These are phyloP conservation scores for Apiospora sp. DNA, from an alignment of 2,329 filamentous ascomycete species.

Conservation along the genomic window DNA sequence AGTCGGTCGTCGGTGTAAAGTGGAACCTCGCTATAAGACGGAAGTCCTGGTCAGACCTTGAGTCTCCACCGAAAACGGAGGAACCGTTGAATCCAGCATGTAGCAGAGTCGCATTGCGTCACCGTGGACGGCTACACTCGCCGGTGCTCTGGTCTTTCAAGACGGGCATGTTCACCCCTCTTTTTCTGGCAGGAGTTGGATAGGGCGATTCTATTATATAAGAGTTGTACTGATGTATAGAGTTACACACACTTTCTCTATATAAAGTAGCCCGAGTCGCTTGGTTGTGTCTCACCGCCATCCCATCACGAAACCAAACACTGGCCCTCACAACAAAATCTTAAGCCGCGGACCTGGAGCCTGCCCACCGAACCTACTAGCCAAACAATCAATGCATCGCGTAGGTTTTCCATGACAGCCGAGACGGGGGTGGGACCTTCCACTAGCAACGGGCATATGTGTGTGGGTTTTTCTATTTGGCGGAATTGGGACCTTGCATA, in stretches of 20 bases:
- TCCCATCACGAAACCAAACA: neutral
- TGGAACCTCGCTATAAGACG: constrained; percentile 16
- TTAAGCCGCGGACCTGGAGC: constrained; percentile 5
- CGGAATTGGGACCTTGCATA: constrained; percentile 28
- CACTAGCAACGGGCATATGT: neutral
- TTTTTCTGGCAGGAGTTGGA: neutral
- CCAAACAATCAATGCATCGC: neutral
- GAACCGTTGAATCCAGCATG: constrained; percentile 10
- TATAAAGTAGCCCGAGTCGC: neutral
- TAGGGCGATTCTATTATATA: neutral
- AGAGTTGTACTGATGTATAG: neutral
- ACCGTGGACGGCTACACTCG: constrained; percentile 1
- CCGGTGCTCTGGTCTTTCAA: neutral
- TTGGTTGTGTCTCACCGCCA: neutral
- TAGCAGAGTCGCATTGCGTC: constrained; percentile 7
- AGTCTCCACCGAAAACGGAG: constrained; percentile 8
- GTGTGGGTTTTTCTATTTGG: constrained; percentile 14
- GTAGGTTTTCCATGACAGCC: constrained; percentile 10
- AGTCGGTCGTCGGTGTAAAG: constrained; percentile 21
- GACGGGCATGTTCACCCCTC: neutral
- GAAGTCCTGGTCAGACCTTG: constrained; percentile 5
- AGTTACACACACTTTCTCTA: neutral
- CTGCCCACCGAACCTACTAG: constrained; percentile 16
- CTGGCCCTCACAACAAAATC: neutral
- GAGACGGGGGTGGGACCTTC: constrained; percentile 5